These are phyloP conservation scores for Picocystis sp. DNA, from an alignment of 163 green algal genomes.

Conservation along the genomic window DNA sequence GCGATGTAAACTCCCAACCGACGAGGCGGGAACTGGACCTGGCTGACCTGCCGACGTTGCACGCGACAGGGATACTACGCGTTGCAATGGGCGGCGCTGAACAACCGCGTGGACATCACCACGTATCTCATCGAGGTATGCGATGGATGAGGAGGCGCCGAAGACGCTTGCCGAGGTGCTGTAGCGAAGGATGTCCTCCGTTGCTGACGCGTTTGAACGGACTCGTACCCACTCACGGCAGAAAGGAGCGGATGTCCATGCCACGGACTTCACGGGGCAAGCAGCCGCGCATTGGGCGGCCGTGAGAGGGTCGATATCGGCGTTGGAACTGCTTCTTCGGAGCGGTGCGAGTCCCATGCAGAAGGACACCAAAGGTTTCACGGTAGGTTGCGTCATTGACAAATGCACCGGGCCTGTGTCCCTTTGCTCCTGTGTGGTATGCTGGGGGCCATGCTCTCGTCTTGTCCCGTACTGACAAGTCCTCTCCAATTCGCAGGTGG, in stretches of 20 bases:
- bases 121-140: slow-evolving; percentile 42
- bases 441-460: slow-evolving; percentile 11
- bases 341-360: slow-evolving; percentile 32
- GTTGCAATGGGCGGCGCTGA: slow-evolving; percentile 89
- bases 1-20: too few relatives aligned
- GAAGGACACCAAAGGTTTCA: slow-evolving; percentile 27
- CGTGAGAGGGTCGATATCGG: slow-evolving; percentile 51
- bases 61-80: slow-evolving; percentile 42
- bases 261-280: slow-evolving; percentile 48
- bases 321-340: slow-evolving; percentile 62
- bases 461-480: neutral
- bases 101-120: slow-evolving; percentile 62
- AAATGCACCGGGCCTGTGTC: neutral
- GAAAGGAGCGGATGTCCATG: slow-evolving; percentile 39
- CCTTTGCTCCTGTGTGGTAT: neutral
- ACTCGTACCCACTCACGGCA: slow-evolving; percentile 9
- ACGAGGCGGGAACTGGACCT: too few relatives aligned
- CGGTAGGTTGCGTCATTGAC: slow-evolving; percentile 22
- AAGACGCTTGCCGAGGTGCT: neutral
- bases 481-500: slow-evolving; percentile 10
- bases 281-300: slow-evolving; percentile 78
- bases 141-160: neutral
- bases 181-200: neutral
- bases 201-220: neutral
- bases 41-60: too few relatives aligned